Percentiles rank a stretch among this genome's conserved stretches.
phyloP scores from a whole-genome alignment of 805 yeast genomes.

The Starmerella khaoyaiensis region DNA sequence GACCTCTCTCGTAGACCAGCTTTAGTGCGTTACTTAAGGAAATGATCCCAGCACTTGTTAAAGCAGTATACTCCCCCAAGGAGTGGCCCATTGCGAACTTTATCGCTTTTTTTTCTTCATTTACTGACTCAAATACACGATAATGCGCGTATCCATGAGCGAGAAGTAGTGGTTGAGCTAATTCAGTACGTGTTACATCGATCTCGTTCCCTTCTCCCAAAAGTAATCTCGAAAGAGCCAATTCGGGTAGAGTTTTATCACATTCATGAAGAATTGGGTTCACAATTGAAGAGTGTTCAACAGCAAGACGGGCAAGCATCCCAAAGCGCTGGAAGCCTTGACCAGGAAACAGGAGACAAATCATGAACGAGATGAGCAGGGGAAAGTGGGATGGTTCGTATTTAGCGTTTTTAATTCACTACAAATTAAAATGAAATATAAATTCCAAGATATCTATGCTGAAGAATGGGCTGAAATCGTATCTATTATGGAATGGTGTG shows the following conservation, averaged over 20 bases:
- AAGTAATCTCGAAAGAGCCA: constrained; percentile 15
- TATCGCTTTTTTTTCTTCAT: neutral
- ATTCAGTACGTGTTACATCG: constrained; percentile 29
- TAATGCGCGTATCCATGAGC: constrained; percentile 31
- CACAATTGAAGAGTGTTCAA: constrained; percentile 20
- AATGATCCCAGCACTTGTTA: constrained; percentile 30
- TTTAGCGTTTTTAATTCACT: too few species aligned
- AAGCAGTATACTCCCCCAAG: constrained; percentile 40
- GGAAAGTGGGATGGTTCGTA: too few species aligned
- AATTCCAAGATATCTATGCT: too few species aligned
- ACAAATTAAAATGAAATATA: too few species aligned
- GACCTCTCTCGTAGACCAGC: constrained; percentile 36
- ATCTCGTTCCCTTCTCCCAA: constrained; percentile 8
- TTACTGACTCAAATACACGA: constrained; percentile 14
- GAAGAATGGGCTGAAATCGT: too few species aligned
- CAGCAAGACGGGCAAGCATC: constrained; percentile 20
- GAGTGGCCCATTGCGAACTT: constrained; percentile 36
- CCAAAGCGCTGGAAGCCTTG: constrained; percentile 30
- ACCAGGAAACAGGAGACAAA: constrained; percentile 25
- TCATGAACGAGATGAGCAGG: too few species aligned
- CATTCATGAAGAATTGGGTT: constrained; percentile 23
- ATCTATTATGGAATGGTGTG: too few species aligned
- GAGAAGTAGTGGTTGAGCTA: constrained; percentile 45
- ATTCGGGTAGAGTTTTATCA: constrained; percentile 34
- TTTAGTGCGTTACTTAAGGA: constrained; percentile 29